These are phyloP conservation scores for Physcomitrium patens DNA, from an alignment of 225 moss, liverwort and hornwort genomes.

Conservation along the genomic window DNA sequence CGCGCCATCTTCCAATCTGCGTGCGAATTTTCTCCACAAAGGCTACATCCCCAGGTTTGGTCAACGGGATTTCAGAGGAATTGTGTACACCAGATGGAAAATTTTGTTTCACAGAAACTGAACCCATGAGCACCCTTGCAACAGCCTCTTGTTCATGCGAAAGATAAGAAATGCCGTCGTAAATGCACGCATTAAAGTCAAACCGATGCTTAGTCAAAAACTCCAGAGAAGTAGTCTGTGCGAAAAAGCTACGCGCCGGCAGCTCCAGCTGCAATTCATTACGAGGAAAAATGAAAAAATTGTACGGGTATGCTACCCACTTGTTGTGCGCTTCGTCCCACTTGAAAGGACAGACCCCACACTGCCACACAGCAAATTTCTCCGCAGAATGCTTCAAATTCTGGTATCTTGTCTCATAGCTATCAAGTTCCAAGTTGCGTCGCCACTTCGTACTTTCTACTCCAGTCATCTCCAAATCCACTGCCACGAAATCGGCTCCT, in stretches of 20 bases:
- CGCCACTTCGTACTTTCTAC: conserved; percentile 87
- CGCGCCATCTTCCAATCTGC: conserved; percentile 78
- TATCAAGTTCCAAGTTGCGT: conserved; percentile 70
- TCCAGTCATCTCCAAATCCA: conserved; percentile 94
- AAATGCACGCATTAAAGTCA: conserved; percentile 88
- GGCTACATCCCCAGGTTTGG: conserved; percentile 53
- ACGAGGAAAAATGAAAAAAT: conserved; percentile 85
- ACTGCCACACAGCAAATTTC: conserved; percentile 95
- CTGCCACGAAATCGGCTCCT: conserved; percentile 74
- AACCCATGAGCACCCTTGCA: conserved; percentile 61
- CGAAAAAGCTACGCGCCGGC: conserved; percentile 59
- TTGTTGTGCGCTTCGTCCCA: conserved; percentile 72
- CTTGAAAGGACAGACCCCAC: conserved; percentile 87
- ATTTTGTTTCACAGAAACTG: conserved; percentile 44
- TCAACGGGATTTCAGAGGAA: conserved; percentile 61
- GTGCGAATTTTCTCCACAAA: conserved; percentile 70
- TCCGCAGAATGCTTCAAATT: conserved; percentile 88
- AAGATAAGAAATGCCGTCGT: conserved; percentile 84
- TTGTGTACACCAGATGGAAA: conserved; percentile 23
- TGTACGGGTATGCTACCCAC: conserved; percentile 82
- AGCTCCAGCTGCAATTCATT: conserved; percentile 79
- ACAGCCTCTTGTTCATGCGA: conserved; percentile 77
- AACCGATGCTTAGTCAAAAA: conserved; percentile 91
- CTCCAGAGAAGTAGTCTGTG: conserved; percentile 78
- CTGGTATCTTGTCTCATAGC: conserved; percentile 78